These are phyloP conservation scores for Amanita jacksonii DNA, from an alignment of 768 basidiomycete genomes.

Conservation along the genomic window DNA sequence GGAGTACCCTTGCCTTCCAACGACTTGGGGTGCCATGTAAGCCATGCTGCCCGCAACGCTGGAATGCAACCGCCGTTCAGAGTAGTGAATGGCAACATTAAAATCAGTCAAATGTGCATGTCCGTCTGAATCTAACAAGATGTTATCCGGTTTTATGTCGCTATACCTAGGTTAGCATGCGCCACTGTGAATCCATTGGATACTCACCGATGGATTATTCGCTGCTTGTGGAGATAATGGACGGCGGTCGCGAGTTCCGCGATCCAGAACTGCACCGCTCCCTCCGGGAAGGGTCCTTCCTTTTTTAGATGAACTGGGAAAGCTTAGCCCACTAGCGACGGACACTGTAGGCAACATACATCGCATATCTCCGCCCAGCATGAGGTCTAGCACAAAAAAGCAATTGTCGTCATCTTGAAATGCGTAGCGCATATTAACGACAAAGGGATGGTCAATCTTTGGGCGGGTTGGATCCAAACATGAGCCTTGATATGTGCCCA, in stretches of 20 bases:
- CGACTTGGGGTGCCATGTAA: conserved; percentile 99
- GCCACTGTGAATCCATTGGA: not conserved
- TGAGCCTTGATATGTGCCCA: conserved; percentile 4
- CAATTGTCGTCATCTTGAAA: conserved; percentile 98
- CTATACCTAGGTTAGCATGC: conserved; percentile 29
- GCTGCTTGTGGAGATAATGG: conserved; percentile 82
- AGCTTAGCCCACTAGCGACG: conserved; percentile 3
- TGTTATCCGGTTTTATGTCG: conserved; percentile 96
- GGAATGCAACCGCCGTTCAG: conserved; percentile 77
- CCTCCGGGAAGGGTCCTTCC: conserved; percentile 54
- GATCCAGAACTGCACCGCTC: conserved; percentile 76
- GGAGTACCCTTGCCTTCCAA: conserved; percentile 84
- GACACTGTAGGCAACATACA: conserved; percentile 43
- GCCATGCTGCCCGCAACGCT: conserved; percentile 98
- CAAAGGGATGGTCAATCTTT: conserved; percentile 82
- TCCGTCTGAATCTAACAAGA: conserved; percentile 86
- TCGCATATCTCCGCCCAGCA: conserved; percentile 91
- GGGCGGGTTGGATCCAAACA: conserved; percentile 4
- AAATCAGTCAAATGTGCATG: conserved; percentile 98
- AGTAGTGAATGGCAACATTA: conserved; percentile 98
- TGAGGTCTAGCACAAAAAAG: conserved; percentile 95
- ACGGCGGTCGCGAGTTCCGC: conserved; percentile 81
- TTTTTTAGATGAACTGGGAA: conserved; percentile 76
- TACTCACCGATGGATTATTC: conserved; percentile 88
- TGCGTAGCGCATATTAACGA: conserved; percentile 88